These are phyloP conservation scores for Fusarium euwallaceae DNA, from an alignment of 2,329 filamentous ascomycete genomes.

Conservation along the genomic window DNA sequence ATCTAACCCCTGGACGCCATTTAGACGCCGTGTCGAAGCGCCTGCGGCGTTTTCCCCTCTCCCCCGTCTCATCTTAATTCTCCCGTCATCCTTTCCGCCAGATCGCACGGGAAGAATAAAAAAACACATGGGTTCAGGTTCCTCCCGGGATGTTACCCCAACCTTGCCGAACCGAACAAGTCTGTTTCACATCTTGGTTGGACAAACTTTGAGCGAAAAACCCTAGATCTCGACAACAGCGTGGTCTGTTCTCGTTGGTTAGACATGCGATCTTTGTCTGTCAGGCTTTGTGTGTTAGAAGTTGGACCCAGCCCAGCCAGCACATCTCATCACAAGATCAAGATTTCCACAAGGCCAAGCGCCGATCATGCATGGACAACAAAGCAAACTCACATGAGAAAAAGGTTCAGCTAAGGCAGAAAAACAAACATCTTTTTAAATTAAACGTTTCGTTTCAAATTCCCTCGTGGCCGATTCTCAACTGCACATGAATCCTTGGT, in stretches of 20 bases:
- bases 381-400: conserved; percentile 8
- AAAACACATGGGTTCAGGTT: conserved; percentile 4
- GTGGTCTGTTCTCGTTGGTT: conserved; percentile 4
- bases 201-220: background rate
- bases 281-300: background rate
- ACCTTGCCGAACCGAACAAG: conserved; percentile 9
- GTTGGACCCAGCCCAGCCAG: background rate
- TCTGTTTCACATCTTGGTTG: conserved; percentile 10
- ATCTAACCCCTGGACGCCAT: background rate
- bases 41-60: conserved; percentile 16
- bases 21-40: conserved; percentile 24
- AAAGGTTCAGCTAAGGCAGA: background rate
- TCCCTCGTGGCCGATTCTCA: conserved; percentile 14
- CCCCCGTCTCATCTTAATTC: conserved; percentile 26
- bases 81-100: conserved; percentile 3
- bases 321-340: background rate
- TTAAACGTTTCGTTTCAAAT: conserved; percentile 19
- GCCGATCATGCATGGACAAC: conserved; percentile 25
- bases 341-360: background rate
- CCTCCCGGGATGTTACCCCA: conserved; percentile 16
- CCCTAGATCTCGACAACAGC: background rate
- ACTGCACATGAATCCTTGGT: conserved; percentile 29
- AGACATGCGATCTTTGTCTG: background rate
- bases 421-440: conserved; percentile 11
- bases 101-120: conserved; percentile 6